A percentile compares a stretch with the other conserved stretches of the same genome.
phyloP scores from a whole-genome alignment of 148 eudicot genomes.

The Rhododendron vialii region DNA sequence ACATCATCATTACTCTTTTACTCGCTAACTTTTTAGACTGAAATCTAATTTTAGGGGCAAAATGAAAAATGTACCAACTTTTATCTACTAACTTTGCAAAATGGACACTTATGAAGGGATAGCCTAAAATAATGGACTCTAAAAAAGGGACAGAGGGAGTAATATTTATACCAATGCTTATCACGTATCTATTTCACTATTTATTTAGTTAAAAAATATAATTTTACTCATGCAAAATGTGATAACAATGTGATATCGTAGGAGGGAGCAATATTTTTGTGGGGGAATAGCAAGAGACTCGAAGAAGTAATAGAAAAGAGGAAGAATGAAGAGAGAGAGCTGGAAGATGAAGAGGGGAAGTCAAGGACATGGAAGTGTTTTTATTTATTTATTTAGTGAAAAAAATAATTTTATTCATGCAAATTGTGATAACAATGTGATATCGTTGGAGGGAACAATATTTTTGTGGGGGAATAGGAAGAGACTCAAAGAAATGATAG shows the following conservation, averaged over 20 bases:
- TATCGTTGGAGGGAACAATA: neutral
- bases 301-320: neutral
- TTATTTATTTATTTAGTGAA: neutral
- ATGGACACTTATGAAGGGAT: too few relatives aligned
- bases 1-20: too few relatives aligned
- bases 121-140: too few relatives aligned
- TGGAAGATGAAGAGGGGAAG: neutral
- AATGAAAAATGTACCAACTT: too few relatives aligned
- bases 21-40: too few relatives aligned
- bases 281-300: neutral
- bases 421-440: neutral
- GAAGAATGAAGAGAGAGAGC: neutral
- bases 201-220: neutral
- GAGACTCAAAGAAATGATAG: neutral
- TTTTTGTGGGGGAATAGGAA: neutral
- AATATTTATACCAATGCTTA: neutral
- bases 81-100: too few relatives aligned
- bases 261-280: neutral
- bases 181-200: neutral
- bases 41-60: too few relatives aligned
- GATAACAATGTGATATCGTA: neutral
- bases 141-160: too few relatives aligned
- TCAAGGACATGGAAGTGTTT: neutral
- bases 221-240: neutral
- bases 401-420: neutral